Conservation (phyloP, 2,329 filamentous ascomycete genomes). For the Gaeumannomyces sp. region DNA sequence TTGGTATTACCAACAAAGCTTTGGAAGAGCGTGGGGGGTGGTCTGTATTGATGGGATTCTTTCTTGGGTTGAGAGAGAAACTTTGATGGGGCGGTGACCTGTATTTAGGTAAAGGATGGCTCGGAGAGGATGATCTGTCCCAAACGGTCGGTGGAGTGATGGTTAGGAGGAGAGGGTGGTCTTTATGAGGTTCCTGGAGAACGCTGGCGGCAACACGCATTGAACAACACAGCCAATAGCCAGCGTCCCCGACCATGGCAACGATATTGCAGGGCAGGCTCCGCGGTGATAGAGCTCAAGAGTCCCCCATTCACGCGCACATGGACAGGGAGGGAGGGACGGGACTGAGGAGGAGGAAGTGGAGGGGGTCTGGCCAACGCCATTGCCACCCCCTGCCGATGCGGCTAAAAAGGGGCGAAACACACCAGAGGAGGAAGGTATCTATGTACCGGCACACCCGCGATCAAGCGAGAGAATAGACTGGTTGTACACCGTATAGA, state of each 20-base stretch:
- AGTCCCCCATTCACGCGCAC: background rate
- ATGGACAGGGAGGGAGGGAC: background rate
- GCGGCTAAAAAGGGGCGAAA: constrained; percentile 1
- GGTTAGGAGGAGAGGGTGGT: background rate
- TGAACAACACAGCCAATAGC: background rate
- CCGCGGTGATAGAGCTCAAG: background rate
- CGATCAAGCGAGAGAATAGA: background rate
- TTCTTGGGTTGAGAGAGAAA: background rate
- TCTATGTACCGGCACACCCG: background rate
- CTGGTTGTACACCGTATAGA: background rate
- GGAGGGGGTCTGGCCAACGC: background rate
- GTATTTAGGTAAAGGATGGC: background rate
- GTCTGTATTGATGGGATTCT: background rate
- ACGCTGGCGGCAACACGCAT: background rate
- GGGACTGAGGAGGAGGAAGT: background rate
- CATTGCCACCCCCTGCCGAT: background rate
- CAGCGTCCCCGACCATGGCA: too few relatives aligned
- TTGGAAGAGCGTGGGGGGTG: background rate
- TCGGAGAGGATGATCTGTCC: too few relatives aligned
- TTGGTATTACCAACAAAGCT: background rate
- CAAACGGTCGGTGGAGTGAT: background rate
- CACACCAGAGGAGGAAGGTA: too few relatives aligned
- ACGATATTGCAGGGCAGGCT: background rate
- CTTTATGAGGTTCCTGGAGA: background rate
- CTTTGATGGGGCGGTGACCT: background rate